Evolutionary conservation across 495 filamentous ascomycete species (phyloP), one percentile per base, ranked within the genome.

Genomic region (Tuber borchii): DNA sequence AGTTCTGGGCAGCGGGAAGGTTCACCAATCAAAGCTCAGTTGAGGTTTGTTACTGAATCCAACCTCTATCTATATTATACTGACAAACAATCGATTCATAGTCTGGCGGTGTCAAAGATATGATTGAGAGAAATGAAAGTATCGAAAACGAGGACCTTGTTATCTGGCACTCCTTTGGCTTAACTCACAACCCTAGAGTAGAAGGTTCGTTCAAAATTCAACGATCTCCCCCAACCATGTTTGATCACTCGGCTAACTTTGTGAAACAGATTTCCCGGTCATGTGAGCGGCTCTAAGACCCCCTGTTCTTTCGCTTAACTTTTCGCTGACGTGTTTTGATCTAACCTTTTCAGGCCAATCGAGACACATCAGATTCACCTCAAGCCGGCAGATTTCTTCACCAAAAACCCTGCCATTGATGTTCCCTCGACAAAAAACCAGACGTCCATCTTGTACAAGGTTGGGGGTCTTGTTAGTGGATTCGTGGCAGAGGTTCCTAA

Each of bases 111-210:
- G 82, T 86, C 37, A 73, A 79, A 68, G 84, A 85, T 83, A 79
- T 83, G 76, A 85, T 80, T 16, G 82, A 82, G 61, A 74, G 86
- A 45, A 81, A 84, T 9, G 86, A 87, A 19, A 76, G 82, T 69
- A 82, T 85, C 16, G 79, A 83, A 61, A 83, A 87, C 77, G 83
- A 83, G 43, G 86, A 87, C 84, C 85, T 90, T 14, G 88, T 91
- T 8, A 79, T 91, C 12, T 91, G 90, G 90, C 86, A 85, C 42
- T 84, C 86, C 12, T 90, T 91, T 83, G 88, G 89, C 19, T 82
- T 90, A 46, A 90, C 85, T 10, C 90, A 90, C 73, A 88, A 88
- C 56, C 88, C 89, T 0, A 80, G 89, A 22, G 85, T 88, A 17
- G 89, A 90, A 75, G 81, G 81, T 82, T 74, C 72, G 74, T 79